phyloP scores from a whole-genome alignment of 192 early-diverging fungal species.

The Pilaira anomala region DNA sequence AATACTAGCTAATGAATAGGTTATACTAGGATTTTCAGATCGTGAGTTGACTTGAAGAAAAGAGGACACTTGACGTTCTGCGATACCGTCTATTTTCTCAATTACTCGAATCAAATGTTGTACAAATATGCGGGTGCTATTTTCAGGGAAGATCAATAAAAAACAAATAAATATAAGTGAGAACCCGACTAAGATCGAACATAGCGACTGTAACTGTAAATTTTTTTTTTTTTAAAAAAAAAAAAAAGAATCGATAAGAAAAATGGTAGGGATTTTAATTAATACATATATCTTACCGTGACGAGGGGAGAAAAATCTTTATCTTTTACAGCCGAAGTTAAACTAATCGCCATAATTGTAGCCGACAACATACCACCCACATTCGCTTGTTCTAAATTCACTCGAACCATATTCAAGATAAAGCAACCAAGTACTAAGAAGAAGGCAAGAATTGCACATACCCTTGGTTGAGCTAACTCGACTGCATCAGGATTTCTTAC shows the following conservation, averaged over 20 bases:
- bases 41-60: slow-evolving; percentile 3
- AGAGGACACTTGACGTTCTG: background rate
- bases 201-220: slow-evolving; percentile 15
- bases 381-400: slow-evolving; percentile 32
- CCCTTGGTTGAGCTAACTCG: slow-evolving; percentile 11
- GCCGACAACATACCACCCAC: slow-evolving; percentile 37
- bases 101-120: slow-evolving; percentile 18
- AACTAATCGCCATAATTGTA: slow-evolving; percentile 28
- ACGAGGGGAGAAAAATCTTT: slow-evolving; percentile 2
- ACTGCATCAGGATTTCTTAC: slow-evolving; percentile 20
- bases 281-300: slow-evolving; percentile 7
- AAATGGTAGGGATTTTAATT: background rate
- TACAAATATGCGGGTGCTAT: slow-evolving; percentile 20
- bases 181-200: slow-evolving; percentile 20
- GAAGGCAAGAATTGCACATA: slow-evolving; percentile 10
- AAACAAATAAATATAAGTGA: slow-evolving; percentile 9
- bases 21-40: background rate
- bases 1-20: background rate
- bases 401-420: slow-evolving; percentile 23
- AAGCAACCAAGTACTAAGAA: slow-evolving; percentile 29
- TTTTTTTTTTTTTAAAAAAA: slow-evolving; percentile 1
- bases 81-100: slow-evolving; percentile 17
- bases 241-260: background rate
- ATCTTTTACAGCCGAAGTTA: slow-evolving; percentile 16
- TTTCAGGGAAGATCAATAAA: slow-evolving; percentile 27